Base-by-base conservation (phyloP, 2,329 filamentous ascomycete species). In the Cadophora sp. region DNA sequence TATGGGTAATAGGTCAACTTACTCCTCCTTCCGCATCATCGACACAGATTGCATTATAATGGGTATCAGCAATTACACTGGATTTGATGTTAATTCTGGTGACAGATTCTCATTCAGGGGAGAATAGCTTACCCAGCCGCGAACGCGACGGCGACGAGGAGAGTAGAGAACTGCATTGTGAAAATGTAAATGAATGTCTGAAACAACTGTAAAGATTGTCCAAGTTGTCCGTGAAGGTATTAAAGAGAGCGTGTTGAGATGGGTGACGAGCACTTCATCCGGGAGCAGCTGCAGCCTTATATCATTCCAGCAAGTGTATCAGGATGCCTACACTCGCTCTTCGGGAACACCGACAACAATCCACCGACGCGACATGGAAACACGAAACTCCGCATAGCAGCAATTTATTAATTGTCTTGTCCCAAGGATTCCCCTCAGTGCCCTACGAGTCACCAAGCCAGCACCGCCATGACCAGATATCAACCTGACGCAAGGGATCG, bases 11-110 rank as follows among this genome's bases (percentile, higher is more conserved):
- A 16, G 34, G n/a, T 12, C 8, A 16, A 68, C 64, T 56, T 66
- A 69, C 67, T 14, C 62, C 61, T 14, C 43, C 50, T 4, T 37
- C 46, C 24, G 59, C 63, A 6, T 43, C 19, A 29, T 71, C 64
- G 3, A 70, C 37, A 48, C 69, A 73, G 31, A 70, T 50, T 8
- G 62, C 69, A 69, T 50, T 71, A 27, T 64, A 62, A 63, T 77
- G 74, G 11, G 72, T 62, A 56, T 76, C 53, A 51, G 76, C 76
- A 11, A 74, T 27, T 1, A 71, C 75, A 24, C 68, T 70, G 43
- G 14, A 16, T 11, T 22, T 26, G 4, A 31, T 26, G 26, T 43
- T 55, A 61, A n/a, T 22, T n/a, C 37, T 43, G 14, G 19, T 22
- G 14, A 2, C 14, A n/a, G 31, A 31, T 46, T 8, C 7, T 9